These are phyloP conservation scores for Spergularia marina DNA, from an alignment of 148 eudicot genomes.

Conservation along the genomic window DNA sequence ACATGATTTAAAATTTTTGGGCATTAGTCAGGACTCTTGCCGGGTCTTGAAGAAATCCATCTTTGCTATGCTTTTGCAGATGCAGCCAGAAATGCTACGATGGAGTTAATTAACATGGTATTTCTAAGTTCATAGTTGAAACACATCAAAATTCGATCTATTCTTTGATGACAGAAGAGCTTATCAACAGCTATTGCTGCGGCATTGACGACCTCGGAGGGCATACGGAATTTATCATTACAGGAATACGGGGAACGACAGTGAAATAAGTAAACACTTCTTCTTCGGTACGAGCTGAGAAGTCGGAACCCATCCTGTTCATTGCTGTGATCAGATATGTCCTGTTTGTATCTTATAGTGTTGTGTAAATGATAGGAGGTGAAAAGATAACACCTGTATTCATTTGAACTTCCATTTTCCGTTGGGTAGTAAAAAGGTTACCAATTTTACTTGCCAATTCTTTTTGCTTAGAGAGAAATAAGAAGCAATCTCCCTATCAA, in stretches of 20 bases:
- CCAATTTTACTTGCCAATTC: not conserved
- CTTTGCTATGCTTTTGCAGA: slow-evolving; percentile 11
- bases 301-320: not conserved
- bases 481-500: not conserved
- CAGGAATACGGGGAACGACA: slow-evolving; percentile 9
- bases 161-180: slow-evolving; percentile 28
- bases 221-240: not conserved
- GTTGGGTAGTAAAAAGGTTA: slow-evolving; percentile 4
- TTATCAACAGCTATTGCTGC: slow-evolving; percentile 7
- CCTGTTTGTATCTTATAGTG: slow-evolving; percentile 19
- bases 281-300: slow-evolving; percentile 6
- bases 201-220: not conserved
- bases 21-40: not conserved
- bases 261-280: slow-evolving; percentile 14
- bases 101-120: slow-evolving; percentile 17
- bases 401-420: slow-evolving; percentile 17
- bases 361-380: slow-evolving; percentile 16
- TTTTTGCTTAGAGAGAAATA: not conserved
- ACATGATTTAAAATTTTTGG: slow-evolving; percentile 11
- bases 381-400: slow-evolving; percentile 8
- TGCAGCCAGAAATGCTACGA: slow-evolving; percentile 4
- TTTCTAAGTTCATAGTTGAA: slow-evolving; percentile 16
- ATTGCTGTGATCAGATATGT: slow-evolving; percentile 20
- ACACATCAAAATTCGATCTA: slow-evolving; percentile 14
- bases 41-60: slow-evolving; percentile 7